phyloP scores from a whole-genome alignment of 495 filamentous ascomycete species.

The Talaromyces borbonicus region DNA sequence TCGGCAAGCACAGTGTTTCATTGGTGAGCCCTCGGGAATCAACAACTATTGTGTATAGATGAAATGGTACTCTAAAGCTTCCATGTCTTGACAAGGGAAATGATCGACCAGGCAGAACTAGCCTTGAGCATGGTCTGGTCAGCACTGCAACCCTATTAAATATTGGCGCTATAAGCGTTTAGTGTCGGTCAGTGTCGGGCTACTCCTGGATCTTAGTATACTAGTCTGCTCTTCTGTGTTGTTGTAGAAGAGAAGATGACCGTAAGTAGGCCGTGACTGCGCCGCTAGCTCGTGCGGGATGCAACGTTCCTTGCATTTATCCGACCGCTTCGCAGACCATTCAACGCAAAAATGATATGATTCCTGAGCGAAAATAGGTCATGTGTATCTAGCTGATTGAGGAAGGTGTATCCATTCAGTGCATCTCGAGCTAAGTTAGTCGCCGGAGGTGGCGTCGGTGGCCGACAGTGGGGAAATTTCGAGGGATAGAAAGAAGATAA shows the following conservation, averaged over 20 bases:
- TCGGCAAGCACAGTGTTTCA: background rate
- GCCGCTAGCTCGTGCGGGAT: too few relatives aligned
- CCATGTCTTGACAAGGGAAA: background rate
- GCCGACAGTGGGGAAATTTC: background rate
- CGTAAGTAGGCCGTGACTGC: too few relatives aligned
- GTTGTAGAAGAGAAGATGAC: too few relatives aligned
- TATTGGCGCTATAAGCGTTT: conserved; percentile 3
- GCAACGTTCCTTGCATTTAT: conserved; percentile 2
- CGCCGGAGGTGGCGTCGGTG: background rate
- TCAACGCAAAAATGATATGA: background rate
- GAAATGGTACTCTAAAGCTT: too few relatives aligned
- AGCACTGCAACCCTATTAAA: background rate
- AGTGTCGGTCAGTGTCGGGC: too few relatives aligned
- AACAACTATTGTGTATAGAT: too few relatives aligned
- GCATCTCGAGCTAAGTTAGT: too few relatives aligned
- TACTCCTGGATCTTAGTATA: too few relatives aligned
- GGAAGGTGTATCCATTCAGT: background rate
- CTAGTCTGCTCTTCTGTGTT: too few relatives aligned
- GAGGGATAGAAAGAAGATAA: background rate
- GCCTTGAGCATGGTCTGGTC: background rate
- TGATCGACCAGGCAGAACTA: background rate
- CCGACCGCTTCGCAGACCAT: background rate
- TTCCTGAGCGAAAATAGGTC: background rate
- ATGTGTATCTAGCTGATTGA: background rate
- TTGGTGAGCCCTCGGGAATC: too few relatives aligned